Evolutionary conservation across 257 asterid species (phyloP).

Genomic region (Scutellaria barbata): DNA sequence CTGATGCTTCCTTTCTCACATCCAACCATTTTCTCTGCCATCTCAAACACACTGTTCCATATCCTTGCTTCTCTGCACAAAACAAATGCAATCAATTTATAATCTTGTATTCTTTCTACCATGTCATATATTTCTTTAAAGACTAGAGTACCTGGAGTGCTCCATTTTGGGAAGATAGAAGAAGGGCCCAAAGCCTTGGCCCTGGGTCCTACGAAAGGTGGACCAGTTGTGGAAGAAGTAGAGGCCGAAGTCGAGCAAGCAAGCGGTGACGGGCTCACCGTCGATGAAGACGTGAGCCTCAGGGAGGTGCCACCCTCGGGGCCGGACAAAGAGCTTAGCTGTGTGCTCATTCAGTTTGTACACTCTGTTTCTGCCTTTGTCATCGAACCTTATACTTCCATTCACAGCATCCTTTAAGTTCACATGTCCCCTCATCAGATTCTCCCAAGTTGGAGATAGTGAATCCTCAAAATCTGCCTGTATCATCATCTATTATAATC

Average conservation of each 20-base stretch:
- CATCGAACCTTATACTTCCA: conserved; percentile 79
- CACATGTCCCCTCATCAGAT: conserved; percentile 77
- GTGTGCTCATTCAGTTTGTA: conserved; percentile 77
- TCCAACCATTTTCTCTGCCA: conserved; percentile 76
- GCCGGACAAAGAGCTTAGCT: conserved; percentile 96
- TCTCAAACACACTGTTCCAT: conserved; percentile 81
- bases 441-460: conserved; percentile 93
- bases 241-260: conserved; percentile 91
- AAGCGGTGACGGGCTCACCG: conserved; percentile 85
- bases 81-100: too few species aligned
- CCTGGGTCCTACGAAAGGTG: conserved; percentile 65
- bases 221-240: conserved; percentile 81
- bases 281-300: conserved; percentile 91
- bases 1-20: conserved; percentile 86
- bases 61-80: conserved; percentile 84
- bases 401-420: conserved; percentile 85
- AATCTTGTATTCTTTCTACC: too few species aligned
- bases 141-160: conserved; percentile 91
- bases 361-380: conserved; percentile 69
- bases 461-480: conserved; percentile 99
- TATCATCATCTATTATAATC: too few species aligned
- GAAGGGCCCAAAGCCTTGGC: conserved; percentile 86
- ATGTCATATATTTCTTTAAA: too few species aligned
- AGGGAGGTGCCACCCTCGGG: conserved; percentile 96
- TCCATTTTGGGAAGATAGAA: conserved; percentile 98